phyloP scores from a whole-genome alignment of 2,329 filamentous ascomycete species.

The Botrytis fabae region DNA sequence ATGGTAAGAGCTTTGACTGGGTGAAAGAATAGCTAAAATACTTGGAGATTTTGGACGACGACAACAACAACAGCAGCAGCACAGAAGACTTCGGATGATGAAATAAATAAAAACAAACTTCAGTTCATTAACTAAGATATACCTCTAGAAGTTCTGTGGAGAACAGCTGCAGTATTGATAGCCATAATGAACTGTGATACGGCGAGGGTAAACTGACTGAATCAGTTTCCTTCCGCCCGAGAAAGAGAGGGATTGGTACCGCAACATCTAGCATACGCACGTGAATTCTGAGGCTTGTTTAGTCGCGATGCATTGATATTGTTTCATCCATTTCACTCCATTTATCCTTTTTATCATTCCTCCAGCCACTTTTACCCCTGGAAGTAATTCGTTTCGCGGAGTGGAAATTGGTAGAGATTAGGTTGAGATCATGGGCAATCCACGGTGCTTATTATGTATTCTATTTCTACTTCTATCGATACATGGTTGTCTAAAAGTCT shows the following conservation, averaged over 20 bases:
- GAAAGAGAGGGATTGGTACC: background rate
- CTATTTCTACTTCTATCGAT: background rate
- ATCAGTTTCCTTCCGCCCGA: slow-evolving; percentile 12
- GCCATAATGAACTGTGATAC: slow-evolving; percentile 9
- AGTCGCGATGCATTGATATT: background rate
- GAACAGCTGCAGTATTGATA: background rate
- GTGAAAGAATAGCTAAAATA: background rate
- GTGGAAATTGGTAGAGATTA: background rate
- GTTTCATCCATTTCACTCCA: slow-evolving; percentile 6
- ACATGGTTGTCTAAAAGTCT: background rate
- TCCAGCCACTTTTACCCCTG: background rate
- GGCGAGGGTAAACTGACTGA: background rate
- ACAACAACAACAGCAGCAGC: background rate
- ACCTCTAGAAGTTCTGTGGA: slow-evolving; percentile 24
- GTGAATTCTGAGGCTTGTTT: background rate
- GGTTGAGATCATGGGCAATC: background rate
- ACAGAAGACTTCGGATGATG: background rate
- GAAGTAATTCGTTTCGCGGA: background rate
- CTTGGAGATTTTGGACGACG: background rate
- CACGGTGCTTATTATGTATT: background rate
- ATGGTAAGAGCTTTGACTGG: background rate
- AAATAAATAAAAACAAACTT: background rate
- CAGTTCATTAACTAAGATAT: slow-evolving; percentile 19
- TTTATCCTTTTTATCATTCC: background rate
- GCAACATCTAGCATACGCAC: background rate